Base-by-base conservation (phyloP, 305 asterid genomes). In the Fraxinus sp. region DNA sequence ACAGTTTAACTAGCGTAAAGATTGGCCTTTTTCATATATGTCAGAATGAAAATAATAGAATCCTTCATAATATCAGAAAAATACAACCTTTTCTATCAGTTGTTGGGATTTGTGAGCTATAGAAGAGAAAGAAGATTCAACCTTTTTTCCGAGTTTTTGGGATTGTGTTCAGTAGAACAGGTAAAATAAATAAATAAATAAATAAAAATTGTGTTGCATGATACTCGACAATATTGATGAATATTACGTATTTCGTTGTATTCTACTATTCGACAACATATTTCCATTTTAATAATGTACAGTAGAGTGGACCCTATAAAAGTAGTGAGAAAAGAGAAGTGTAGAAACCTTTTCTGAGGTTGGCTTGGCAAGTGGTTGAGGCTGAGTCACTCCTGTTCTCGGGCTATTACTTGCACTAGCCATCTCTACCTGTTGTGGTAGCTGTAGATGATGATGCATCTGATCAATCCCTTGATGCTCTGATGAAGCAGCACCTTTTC, bases 321-420 rank as follows among this genome's bases (percentile, higher is more conserved):
- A 7, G n/a, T 8, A 24, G 24, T 13, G 3, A 18, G 13, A 46
- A 37, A 26, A 68, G 32, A 68, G 3, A 75, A 86, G 41, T 3
- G 13, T 36, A 32, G 16, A 13, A 55, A 94, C 99, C 99, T 96
- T 95, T 77, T 94, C 97, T 75, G 89, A 82, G 82, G 86, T 75
- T 78, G 89, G 85, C 82, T 91, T 94, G 57, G 86, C 75, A 80
- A 87, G 71, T 37, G 86, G 77, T 57, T 76, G 87, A 82, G 84
- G 22, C 81, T 86, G 94, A 72, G 91, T 87, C 66, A 66, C 59
- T 22, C 83, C 86, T 30, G 84, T 37, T 86, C 85, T 81, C 28
- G 88, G 84, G 84, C 88, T 89, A 80, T 88, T 87, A 83, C 87
- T 83, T 41, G 90, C 94, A 84, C 89, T 86, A 35, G 90, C 83